Evolutionary conservation across 1,284 basidiomycete genomes (phyloP).

Genomic region (Ustilago crameri): DNA sequence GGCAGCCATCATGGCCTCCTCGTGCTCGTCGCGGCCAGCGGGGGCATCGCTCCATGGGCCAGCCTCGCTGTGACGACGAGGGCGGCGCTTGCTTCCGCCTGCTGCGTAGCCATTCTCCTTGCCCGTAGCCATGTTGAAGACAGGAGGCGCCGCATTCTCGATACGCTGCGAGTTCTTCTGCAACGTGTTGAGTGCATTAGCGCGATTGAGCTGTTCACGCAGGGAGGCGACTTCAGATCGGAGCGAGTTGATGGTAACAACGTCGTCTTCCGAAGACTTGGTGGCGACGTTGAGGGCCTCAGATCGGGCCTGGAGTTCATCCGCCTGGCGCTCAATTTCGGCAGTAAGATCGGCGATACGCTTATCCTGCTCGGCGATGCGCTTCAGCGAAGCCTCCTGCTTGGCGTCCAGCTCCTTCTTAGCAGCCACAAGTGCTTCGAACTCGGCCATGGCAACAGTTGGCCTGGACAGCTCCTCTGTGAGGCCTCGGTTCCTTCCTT

Average conservation of each 20-base stretch:
- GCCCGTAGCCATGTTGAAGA: constrained; percentile 64
- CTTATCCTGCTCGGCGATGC: constrained; percentile 84
- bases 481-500: constrained; percentile 79
- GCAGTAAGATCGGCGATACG: constrained; percentile 77
- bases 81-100: constrained; percentile 66
- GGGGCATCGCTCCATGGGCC: constrained; percentile 78
- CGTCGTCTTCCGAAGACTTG: constrained; percentile 76
- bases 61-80: constrained; percentile 84
- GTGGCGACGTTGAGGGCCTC: constrained; percentile 57
- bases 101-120: constrained; percentile 52
- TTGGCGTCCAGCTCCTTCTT: constrained; percentile 86
- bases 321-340: constrained; percentile 79
- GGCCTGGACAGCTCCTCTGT: constrained; percentile 78
- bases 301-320: constrained; percentile 80
- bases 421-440: constrained; percentile 79
- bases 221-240: constrained; percentile 90
- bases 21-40: constrained; percentile 74
- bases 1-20: constrained; percentile 80
- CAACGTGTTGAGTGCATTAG: constrained; percentile 75
- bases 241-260: constrained; percentile 83
- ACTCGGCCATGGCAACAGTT: constrained; percentile 79
- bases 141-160: constrained; percentile 61
- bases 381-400: constrained; percentile 80
- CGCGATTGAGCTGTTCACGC: constrained; percentile 93
- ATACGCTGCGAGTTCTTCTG: constrained; percentile 66